Base-by-base conservation (phyloP, 208 protist species). In the Crithidia sp. region DNA sequence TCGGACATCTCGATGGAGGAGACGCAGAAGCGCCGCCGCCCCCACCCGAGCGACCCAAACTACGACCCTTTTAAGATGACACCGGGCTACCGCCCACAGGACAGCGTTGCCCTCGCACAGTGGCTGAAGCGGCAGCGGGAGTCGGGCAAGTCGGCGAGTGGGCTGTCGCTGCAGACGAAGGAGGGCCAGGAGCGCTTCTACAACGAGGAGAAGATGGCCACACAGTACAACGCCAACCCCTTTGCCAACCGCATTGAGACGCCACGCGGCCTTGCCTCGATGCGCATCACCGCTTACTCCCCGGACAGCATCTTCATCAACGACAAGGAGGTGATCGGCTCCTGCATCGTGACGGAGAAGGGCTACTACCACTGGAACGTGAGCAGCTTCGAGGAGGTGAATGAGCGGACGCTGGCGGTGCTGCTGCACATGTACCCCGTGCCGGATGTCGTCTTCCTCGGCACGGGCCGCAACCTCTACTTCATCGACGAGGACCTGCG, bases 151-250 rank as follows among this genome's bases (percentile, higher is more conserved):
- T 84, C 87, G 13, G 83, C 86, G 12, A 94, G 81, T 39, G 91
- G 88, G 40, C 65, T 89, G 4, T 94, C 89, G 14, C 73, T 94
- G 19, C 91, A 93, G 59, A 94, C 89, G 36, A 81, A 80, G 37
- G 89, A 96, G 67, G 91, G 91, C 36, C 91, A 96, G 78, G 87
- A 96, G 74, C 83, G 91, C n/a, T 94, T 92, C 76, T 96, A 96
- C 76, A 94, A 96, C 61, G 91, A 96, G 74, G 89, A 96, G 73
- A 96, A 96, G 74, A 96, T 96, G 91, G 87, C 91, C n/a, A 96
- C 91, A 10, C 91, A 96, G 82, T 96, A 94, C 84, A 80, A 87
- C 79, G 91, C 87, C 16, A 96, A 96, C 71, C 91, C 91, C 7
- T 96, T 96, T 58, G 81, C 91, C 49, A 89, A 85, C 49, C 89